Base-by-base conservation (phyloP, 768 basidiomycete species). In the Gelatoporia subvermispora region DNA sequence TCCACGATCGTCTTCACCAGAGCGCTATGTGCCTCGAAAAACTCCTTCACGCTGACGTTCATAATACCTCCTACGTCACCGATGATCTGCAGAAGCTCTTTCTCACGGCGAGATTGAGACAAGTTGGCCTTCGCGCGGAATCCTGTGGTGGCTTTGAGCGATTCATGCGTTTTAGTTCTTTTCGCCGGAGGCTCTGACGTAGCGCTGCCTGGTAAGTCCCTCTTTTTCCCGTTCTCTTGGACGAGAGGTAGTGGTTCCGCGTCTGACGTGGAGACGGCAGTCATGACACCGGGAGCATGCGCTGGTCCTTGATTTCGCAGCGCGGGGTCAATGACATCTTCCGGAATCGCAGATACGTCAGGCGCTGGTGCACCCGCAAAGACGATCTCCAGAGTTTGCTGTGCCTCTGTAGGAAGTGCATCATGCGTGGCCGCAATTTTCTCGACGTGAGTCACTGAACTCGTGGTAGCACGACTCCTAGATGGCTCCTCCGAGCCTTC, bases 61-160 rank as follows among this genome's bases (percentile, higher is more conserved):
- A 76, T 67, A 36, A 91, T 78, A 1, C 90, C 91, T 7, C 84
- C 84, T 44, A 76, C 66, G 20, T 70, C 73, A 48, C 81, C 74
- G n/a, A 92, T 65, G 18, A 88, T 75, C 24, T 77, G 80, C 47
- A 82, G 60, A 41, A 93, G 63, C 63, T 93, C 91, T 51, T 86
- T 88, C 68, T 93, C 88, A 18, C 91, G 79, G 3, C 88, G 80
- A 36, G 89, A 69, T 49, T 84, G 76, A 15, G 90, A 88, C 21
- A 93, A 78, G 54, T 92, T 93, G 41, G 79, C 71, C 52, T 75
- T 77, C 23, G 68, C 50, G 24, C 66, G 62, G 20, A 38, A 51
- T 20, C 41, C 48, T 20, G 24, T n/a, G 48, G 25, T 8, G 7
- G 45, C 35, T 31, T 31, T 11, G 17, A 18, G 44, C 25, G 40